Conservation (phyloP, 2,329 filamentous ascomycete genomes). For the Paracamarosporium sp. region DNA sequence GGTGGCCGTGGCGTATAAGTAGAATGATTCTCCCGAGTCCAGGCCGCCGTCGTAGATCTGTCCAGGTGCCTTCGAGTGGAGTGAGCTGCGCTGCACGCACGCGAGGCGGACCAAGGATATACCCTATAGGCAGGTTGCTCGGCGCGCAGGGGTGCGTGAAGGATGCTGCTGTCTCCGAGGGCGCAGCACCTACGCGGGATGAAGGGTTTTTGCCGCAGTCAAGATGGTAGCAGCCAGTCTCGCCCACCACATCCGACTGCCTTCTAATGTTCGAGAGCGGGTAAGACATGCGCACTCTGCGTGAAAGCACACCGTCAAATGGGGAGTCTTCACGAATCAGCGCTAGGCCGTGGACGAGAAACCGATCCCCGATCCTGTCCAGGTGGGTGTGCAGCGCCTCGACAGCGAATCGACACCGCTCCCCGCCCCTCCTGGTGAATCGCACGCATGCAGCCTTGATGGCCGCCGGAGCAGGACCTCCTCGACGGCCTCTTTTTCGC, state of each 20-base stretch:
- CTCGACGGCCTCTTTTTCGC: not conserved
- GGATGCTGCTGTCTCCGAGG: slow-evolving; percentile 1
- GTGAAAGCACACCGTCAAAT: slow-evolving; percentile 12
- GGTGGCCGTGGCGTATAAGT: slow-evolving; percentile 10
- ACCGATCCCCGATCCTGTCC: slow-evolving; percentile 12
- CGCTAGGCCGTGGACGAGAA: slow-evolving; percentile 1
- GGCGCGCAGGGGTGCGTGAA: not conserved
- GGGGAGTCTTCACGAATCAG: slow-evolving; percentile 1
- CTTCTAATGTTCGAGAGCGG: not conserved
- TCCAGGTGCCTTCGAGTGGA: slow-evolving; percentile 8
- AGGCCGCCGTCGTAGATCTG: slow-evolving; percentile 12
- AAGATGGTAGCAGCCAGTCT: not conserved
- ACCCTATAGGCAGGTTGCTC: slow-evolving; percentile 1
- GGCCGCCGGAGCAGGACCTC: not conserved
- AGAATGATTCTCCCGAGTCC: slow-evolving; percentile 10
- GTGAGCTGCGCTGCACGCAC: slow-evolving; percentile 10
- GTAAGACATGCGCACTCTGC: slow-evolving; percentile 1
- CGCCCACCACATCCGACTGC: not conserved
- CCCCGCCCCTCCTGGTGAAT: slow-evolving; percentile 8
- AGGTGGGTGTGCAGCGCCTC: slow-evolving; percentile 22
- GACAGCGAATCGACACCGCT: slow-evolving; percentile 18
- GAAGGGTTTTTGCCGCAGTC: not conserved
- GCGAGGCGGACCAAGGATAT: slow-evolving; percentile 15
- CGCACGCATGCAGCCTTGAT: slow-evolving; percentile 4
- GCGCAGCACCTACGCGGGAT: slow-evolving; percentile 12